Conservation (phyloP, 768 basidiomycete genomes). For the Mycena belliarum region DNA sequence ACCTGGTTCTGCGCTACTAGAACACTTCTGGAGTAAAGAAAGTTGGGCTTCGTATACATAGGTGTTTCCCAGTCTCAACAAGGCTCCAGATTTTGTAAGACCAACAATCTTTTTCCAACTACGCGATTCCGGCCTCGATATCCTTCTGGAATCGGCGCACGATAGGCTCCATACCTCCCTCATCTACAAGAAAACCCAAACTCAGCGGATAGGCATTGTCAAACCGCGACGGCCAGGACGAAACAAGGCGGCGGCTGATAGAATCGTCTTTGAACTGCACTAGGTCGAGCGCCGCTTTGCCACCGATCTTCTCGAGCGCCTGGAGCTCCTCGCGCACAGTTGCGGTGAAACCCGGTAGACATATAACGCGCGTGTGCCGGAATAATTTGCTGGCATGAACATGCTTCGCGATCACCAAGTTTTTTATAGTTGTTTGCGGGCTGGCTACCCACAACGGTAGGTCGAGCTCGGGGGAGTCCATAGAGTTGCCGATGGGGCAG, state of each 20-base stretch:
- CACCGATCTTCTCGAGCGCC: constrained; percentile 54
- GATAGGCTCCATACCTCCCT: constrained; percentile 47
- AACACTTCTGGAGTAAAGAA: no score
- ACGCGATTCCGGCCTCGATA: constrained; percentile 19
- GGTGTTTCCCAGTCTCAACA: no score
- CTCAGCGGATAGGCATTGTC: constrained; percentile 45
- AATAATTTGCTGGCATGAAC: constrained; percentile 44
- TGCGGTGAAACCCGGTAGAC: constrained; percentile 60
- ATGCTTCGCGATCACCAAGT: constrained; percentile 51
- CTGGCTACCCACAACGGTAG: constrained; percentile 54
- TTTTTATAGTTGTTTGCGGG: constrained; percentile 51
- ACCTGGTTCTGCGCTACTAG: no score
- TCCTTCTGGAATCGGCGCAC: constrained; percentile 39
- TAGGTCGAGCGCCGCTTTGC: constrained; percentile 44
- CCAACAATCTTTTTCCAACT: neutral
- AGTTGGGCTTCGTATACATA: no score
- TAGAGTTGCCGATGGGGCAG: constrained; percentile 54
- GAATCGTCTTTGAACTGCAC: constrained; percentile 51
- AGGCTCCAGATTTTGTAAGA: no score
- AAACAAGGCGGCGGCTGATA: constrained; percentile 42
- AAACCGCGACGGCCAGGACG: constrained; percentile 49
- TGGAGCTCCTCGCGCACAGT: constrained; percentile 55
- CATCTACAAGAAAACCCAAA: constrained; percentile 45
- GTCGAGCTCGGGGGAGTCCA: constrained; percentile 43
- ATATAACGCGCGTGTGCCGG: constrained; percentile 52